Evolutionary conservation across 176 grass and related monocot genomes (phyloP).

Genomic region (Tuctoria greenei): DNA sequence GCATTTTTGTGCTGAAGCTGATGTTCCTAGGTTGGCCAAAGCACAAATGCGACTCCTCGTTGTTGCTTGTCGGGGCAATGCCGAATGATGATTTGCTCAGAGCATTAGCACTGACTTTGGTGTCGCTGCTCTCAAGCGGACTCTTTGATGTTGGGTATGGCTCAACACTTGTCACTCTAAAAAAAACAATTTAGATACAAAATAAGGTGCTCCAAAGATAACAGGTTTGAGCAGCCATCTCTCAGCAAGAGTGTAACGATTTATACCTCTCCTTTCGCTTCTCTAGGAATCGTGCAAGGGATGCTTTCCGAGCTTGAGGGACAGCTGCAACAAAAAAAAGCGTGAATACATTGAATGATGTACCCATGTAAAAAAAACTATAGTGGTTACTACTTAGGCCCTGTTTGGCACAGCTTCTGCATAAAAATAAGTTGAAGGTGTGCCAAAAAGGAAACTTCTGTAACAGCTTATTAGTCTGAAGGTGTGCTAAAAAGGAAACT

Average conservation of each 20-base stretch:
- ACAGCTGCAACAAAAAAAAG: conserved; percentile 60
- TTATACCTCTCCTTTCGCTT: conserved; percentile 85
- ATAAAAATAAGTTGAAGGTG: too few species aligned
- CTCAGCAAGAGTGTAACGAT: background rate
- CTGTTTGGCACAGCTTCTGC: too few species aligned
- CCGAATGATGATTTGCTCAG: conserved; percentile 48
- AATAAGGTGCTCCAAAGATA: background rate
- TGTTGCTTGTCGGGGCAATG: conserved; percentile 31
- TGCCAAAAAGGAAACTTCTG: too few species aligned
- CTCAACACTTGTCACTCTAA: conserved; percentile 47
- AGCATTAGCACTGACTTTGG: conserved; percentile 33
- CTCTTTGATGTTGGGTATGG: conserved; percentile 61
- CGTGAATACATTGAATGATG: background rate
- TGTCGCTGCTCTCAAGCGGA: conserved; percentile 46
- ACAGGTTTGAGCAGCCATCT: background rate
- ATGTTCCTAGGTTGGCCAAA: conserved; percentile 44
- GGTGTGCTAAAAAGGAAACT: too few species aligned
- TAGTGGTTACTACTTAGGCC: background rate
- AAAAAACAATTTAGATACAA: background rate
- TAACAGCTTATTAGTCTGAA: too few species aligned
- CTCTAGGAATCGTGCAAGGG: conserved; percentile 82
- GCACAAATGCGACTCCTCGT: conserved; percentile 32
- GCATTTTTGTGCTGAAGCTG: conserved; percentile 45
- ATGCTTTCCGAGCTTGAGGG: conserved; percentile 89
- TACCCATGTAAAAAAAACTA: background rate